These are phyloP conservation scores for Brassica nigra DNA, from an alignment of 345 rosid genomes.

Conservation along the genomic window DNA sequence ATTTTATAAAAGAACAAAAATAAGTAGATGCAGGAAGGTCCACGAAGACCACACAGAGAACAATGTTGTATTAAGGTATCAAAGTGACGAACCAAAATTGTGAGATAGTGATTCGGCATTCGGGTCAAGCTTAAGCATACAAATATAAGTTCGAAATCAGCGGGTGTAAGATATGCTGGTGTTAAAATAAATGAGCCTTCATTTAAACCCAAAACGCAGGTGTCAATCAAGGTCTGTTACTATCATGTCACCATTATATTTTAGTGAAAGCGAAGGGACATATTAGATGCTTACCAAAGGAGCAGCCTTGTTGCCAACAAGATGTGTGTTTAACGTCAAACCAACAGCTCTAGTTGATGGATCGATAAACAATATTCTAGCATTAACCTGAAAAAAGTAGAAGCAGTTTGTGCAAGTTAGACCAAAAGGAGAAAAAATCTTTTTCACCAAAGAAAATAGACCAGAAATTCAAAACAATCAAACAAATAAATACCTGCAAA, in stretches of 20 bases:
- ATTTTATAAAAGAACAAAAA: neutral
- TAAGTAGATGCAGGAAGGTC: neutral
- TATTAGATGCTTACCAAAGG: conserved; percentile 59
- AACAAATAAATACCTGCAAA: neutral
- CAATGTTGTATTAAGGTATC: conserved; percentile 12
- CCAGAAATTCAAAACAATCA: conserved; percentile 3
- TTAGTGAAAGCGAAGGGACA: conserved; percentile 9
- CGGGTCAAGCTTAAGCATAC: neutral
- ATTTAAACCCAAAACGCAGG: neutral
- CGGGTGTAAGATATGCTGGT: conserved; percentile 9
- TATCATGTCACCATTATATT: conserved; percentile 2
- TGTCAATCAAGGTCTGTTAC: conserved; percentile 2
- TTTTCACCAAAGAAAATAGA: neutral
- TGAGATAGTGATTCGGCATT: conserved; percentile 10
- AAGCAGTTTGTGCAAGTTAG: conserved; percentile 6
- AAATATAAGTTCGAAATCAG: conserved; percentile 3
- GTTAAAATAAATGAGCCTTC: neutral
- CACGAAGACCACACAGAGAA: neutral
- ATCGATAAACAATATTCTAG: conserved; percentile 87
- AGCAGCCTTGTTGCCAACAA: conserved; percentile 75
- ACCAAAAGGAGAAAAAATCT: conserved; percentile 4
- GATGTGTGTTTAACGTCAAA: conserved; percentile 86
- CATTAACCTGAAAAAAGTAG: conserved; percentile 65
- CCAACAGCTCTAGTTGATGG: conserved; percentile 93
- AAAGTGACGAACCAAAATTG: conserved; percentile 6